phyloP scores from a whole-genome alignment of 148 eudicot species.

The Cornus kousa region DNA sequence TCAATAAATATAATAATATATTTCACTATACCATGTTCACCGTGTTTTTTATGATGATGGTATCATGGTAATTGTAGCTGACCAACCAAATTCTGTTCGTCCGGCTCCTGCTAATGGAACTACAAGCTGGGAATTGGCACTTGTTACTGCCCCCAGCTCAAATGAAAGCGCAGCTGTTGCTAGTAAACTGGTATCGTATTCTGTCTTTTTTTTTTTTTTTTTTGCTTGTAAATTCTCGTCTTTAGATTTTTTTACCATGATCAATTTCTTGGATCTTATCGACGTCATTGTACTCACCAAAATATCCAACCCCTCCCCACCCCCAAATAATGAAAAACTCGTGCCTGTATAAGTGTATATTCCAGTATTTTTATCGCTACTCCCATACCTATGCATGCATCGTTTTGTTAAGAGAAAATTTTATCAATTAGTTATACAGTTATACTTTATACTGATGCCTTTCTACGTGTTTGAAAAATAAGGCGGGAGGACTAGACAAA shows the following conservation, averaged over 20 bases:
- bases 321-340: background rate
- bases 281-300: background rate
- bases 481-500: constrained; percentile 92
- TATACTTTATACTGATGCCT: background rate
- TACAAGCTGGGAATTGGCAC: constrained; percentile 96
- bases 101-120: constrained; percentile 55
- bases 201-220: background rate
- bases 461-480: constrained; percentile 3
- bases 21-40: background rate
- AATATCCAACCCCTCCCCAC: background rate
- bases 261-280: background rate
- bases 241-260: background rate
- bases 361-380: background rate
- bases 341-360: too few relatives aligned
- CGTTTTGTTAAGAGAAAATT: background rate
- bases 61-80: constrained; percentile 28
- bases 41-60: constrained; percentile 4
- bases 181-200: constrained; percentile 62
- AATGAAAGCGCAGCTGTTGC: constrained; percentile 55
- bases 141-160: constrained; percentile 90
- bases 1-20: background rate
- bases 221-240: background rate
- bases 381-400: background rate
- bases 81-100: constrained; percentile 47
- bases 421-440: background rate